These are phyloP conservation scores for Sarocladiaceae sp. DNA, from an alignment of 2,329 filamentous ascomycete genomes.

Conservation along the genomic window DNA sequence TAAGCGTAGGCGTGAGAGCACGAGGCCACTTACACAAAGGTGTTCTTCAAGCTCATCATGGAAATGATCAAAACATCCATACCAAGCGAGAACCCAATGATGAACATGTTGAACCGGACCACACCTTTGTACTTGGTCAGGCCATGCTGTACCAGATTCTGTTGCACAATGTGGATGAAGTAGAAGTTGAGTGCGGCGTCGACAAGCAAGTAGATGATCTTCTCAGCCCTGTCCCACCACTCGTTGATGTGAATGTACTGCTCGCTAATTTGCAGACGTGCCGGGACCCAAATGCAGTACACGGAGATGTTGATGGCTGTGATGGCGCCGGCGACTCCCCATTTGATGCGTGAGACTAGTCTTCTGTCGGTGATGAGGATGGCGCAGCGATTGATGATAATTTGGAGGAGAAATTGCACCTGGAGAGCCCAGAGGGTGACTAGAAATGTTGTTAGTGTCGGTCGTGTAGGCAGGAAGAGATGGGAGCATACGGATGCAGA, in stretches of 20 bases:
- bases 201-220: slow-evolving; percentile 40
- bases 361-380: slow-evolving; percentile 36
- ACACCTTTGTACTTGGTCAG: slow-evolving; percentile 44
- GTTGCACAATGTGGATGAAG: slow-evolving; percentile 40
- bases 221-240: slow-evolving; percentile 46
- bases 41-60: slow-evolving; percentile 12
- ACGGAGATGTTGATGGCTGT: slow-evolving; percentile 43
- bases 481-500: slow-evolving; percentile 19
- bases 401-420: slow-evolving; percentile 40
- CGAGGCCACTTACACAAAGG: slow-evolving; percentile 9
- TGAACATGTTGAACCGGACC: slow-evolving; percentile 30
- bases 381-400: slow-evolving; percentile 46
- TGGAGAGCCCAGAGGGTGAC: slow-evolving; percentile 31
- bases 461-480: slow-evolving; percentile 15
- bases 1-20: background rate
- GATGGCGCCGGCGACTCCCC: slow-evolving; percentile 35
- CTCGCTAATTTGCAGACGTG: slow-evolving; percentile 34
- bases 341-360: slow-evolving; percentile 36
- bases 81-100: slow-evolving; percentile 24
- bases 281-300: slow-evolving; percentile 47
- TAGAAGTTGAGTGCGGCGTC: slow-evolving; percentile 43
- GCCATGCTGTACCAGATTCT: slow-evolving; percentile 41
- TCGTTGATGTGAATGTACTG: slow-evolving; percentile 38
- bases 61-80: slow-evolving; percentile 21
- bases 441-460: slow-evolving; percentile 20